Evolutionary conservation across 2,329 filamentous ascomycete genomes (phyloP).

Genomic region (Cladosporium phlei): DNA sequence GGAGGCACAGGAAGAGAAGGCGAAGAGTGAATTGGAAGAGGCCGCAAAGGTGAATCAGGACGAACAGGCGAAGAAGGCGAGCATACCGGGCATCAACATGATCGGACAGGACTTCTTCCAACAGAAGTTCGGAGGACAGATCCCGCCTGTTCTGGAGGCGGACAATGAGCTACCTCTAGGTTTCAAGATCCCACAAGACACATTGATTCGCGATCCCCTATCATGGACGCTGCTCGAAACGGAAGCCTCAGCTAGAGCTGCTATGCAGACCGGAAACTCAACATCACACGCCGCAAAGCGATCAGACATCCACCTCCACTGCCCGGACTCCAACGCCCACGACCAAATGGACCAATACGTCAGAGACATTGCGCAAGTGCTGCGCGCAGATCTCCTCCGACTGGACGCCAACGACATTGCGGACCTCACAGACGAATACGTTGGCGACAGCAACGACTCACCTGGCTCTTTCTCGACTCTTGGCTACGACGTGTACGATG

Average conservation of each 20-base stretch:
- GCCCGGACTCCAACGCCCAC: slow-evolving; percentile 52
- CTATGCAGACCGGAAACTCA: background rate
- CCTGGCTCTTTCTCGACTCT: slow-evolving; percentile 40
- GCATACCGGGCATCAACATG: slow-evolving; percentile 12
- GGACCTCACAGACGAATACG: slow-evolving; percentile 62
- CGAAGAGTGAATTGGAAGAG: slow-evolving; percentile 3
- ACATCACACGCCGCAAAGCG: slow-evolving; percentile 25
- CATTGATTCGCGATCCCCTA: slow-evolving; percentile 2
- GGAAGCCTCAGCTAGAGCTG: slow-evolving; percentile 24
- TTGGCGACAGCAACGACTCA: slow-evolving; percentile 54
- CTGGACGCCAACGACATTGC: slow-evolving; percentile 67
- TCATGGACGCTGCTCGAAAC: slow-evolving; percentile 22
- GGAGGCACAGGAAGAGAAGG: slow-evolving; percentile 9
- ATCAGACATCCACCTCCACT: slow-evolving; percentile 40
- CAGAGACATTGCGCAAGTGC: slow-evolving; percentile 55
- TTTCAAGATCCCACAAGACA: background rate
- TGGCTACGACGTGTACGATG: slow-evolving; percentile 52
- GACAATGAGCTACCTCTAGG: slow-evolving; percentile 9
- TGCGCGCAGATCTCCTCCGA: slow-evolving; percentile 62
- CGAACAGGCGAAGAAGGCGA: slow-evolving; percentile 12
- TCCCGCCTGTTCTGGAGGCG: slow-evolving; percentile 3
- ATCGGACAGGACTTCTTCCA: slow-evolving; percentile 22
- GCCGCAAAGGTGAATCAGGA: slow-evolving; percentile 14
- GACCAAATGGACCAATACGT: slow-evolving; percentile 55
- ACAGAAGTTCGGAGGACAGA: slow-evolving; percentile 15